A percentile compares a stretch with the other conserved stretches of the same genome.
Conservation (phyloP, 768 basidiomycete genomes). For the Naganishia antarctica region DNA sequence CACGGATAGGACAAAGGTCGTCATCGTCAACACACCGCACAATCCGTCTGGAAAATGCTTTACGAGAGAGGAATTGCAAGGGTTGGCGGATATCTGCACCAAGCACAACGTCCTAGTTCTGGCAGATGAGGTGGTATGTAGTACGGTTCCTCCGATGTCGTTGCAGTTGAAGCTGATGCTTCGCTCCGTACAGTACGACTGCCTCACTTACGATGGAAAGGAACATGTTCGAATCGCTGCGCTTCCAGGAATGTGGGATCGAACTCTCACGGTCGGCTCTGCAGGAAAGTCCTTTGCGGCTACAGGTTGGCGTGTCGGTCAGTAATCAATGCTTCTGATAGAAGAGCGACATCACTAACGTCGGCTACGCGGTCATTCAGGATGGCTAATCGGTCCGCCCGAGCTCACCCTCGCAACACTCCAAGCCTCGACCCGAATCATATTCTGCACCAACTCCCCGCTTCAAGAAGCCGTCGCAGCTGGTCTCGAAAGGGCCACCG, state of each 20-base stretch:
- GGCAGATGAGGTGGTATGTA: constrained; percentile 89
- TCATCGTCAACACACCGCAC: constrained; percentile 93
- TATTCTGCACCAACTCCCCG: constrained; percentile 92
- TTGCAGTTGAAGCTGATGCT: neutral
- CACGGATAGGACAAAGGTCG: constrained; percentile 85
- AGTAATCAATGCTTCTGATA: constrained; percentile 8
- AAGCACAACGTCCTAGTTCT: constrained; percentile 89
- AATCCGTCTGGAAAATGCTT: constrained; percentile 99
- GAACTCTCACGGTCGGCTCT: constrained; percentile 92
- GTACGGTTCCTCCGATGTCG: neutral
- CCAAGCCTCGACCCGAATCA: constrained; percentile 85
- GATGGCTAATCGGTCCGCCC: constrained; percentile 86
- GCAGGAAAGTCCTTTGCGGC: constrained; percentile 97
- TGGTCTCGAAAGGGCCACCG: constrained; percentile 74
- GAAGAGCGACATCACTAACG: neutral
- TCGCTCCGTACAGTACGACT: constrained; percentile 68
- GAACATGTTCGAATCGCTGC: constrained; percentile 88
- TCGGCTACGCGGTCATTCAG: constrained; percentile 42
- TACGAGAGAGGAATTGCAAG: constrained; percentile 70
- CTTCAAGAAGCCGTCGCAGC: constrained; percentile 87
- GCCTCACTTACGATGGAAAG: constrained; percentile 77
- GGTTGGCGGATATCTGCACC: constrained; percentile 78
- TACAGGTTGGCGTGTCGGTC: constrained; percentile 83
- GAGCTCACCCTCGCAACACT: constrained; percentile 79
- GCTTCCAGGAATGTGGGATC: constrained; percentile 97